These are phyloP conservation scores for Rhizopogon sp. DNA, from an alignment of 768 basidiomycete species.

Conservation along the genomic window DNA sequence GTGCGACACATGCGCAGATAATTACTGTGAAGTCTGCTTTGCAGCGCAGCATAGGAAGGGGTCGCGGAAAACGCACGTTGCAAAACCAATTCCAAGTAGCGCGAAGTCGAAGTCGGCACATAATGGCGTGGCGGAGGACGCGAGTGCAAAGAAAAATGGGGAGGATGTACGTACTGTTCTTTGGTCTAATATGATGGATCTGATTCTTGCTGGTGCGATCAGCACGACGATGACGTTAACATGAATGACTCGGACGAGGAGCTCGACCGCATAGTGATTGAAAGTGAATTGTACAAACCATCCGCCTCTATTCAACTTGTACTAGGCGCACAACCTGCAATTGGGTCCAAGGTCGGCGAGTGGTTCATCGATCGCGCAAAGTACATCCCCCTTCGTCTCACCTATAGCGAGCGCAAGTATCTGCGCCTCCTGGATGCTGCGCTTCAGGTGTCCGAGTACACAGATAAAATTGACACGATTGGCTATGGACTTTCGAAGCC, in stretches of 20 bases:
- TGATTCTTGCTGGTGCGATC: conserved; percentile 5
- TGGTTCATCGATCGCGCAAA: conserved; percentile 84
- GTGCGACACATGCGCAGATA: conserved; percentile 69
- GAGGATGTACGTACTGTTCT: conserved; percentile 15
- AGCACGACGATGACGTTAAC: conserved; percentile 32
- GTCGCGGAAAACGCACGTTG: conserved; percentile 58
- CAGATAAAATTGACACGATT: conserved; percentile 84
- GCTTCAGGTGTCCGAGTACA: conserved; percentile 81
- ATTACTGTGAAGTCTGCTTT: conserved; percentile 84
- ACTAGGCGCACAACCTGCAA: conserved; percentile 51
- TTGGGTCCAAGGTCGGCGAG: conserved; percentile 65
- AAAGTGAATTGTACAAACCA: conserved; percentile 10
- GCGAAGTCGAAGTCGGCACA: conserved; percentile 7
- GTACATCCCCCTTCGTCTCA: conserved; percentile 76
- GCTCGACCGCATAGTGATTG: conserved; percentile 31
- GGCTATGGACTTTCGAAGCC: conserved; percentile 75
- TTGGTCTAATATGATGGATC: not conserved
- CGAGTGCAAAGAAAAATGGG: conserved; percentile 1
- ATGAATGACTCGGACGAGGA: conserved; percentile 33
- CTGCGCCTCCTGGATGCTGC: conserved; percentile 84
- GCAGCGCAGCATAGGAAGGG: conserved; percentile 83
- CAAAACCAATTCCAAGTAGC: conserved; percentile 37
- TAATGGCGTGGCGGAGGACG: conserved; percentile 10
- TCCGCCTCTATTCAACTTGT: conserved; percentile 25
- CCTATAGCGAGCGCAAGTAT: conserved; percentile 72